phyloP scores from a whole-genome alignment of 2,329 filamentous ascomycete species.

The Alternaria dauci region DNA sequence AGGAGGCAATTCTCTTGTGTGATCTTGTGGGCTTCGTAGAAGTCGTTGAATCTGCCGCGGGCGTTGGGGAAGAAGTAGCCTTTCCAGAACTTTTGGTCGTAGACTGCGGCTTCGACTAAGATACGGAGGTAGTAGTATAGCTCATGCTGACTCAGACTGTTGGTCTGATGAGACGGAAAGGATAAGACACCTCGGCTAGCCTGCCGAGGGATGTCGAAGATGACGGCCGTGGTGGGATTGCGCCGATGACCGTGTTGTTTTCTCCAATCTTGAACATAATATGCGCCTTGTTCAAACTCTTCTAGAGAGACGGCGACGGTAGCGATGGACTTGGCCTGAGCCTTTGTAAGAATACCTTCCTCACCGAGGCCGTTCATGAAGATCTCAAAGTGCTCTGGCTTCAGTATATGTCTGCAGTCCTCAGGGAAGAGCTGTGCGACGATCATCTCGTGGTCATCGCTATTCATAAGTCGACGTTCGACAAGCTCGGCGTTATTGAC shows the following conservation, averaged over 20 bases:
- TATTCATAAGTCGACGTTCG: constrained; percentile 6
- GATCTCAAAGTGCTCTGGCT: constrained; percentile 18
- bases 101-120: constrained; percentile 27
- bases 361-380: constrained; percentile 12
- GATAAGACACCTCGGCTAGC: neutral
- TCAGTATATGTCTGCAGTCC: constrained; percentile 5
- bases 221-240: neutral
- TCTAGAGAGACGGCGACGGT: constrained; percentile 4
- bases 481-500: constrained; percentile 6
- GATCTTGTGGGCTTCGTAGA: constrained; percentile 15
- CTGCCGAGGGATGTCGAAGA: constrained; percentile 14
- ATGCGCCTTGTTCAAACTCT: constrained; percentile 12
- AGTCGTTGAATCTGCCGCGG: constrained; percentile 7
- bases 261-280: neutral
- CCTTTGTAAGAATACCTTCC: constrained; percentile 15
- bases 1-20: neutral
- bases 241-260: neutral
- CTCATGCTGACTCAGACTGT: neutral
- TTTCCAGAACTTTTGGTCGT: constrained; percentile 22
- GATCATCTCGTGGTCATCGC: constrained; percentile 20
- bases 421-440: constrained; percentile 16
- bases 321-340: constrained; percentile 1
- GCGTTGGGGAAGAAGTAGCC: constrained; percentile 23
- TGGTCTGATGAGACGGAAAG: neutral
- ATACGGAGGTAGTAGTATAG: constrained; percentile 11